phyloP scores from a whole-genome alignment of 208 protist species.

The Porcisia hertigi region DNA sequence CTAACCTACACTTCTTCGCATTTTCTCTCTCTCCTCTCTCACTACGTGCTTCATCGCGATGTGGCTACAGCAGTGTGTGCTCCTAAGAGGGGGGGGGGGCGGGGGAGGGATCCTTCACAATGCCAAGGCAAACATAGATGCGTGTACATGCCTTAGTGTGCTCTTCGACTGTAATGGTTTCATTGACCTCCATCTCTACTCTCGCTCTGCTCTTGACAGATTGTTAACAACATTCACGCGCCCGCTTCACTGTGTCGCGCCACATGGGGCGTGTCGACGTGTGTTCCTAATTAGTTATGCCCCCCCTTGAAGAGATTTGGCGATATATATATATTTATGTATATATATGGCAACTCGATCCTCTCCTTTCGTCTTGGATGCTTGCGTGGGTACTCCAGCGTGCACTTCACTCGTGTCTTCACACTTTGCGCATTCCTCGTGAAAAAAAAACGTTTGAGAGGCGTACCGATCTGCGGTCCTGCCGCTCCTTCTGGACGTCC shows the following conservation, averaged over 20 bases:
- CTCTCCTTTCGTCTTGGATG: not conserved
- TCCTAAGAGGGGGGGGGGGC: too few relatives aligned
- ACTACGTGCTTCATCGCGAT: not conserved
- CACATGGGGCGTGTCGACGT: not conserved
- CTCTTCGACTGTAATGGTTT: not conserved
- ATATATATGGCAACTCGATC: too few relatives aligned
- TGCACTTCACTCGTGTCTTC: not conserved
- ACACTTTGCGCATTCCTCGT: not conserved
- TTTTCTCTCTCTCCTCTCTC: not conserved
- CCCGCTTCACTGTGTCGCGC: not conserved
- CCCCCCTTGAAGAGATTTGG: not conserved
- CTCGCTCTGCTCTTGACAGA: not conserved
- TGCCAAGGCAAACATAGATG: not conserved
- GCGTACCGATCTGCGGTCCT: not conserved
- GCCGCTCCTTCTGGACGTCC: not conserved
- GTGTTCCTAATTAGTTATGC: not conserved
- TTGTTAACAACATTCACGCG: not conserved
- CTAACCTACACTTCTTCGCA: not conserved
- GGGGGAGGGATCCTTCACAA: not conserved
- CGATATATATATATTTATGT: not conserved
- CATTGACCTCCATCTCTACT: not conserved
- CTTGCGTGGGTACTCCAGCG: not conserved
- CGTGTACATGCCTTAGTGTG: not conserved
- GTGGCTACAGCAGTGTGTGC: too few relatives aligned
- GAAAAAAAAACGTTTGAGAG: not conserved